Evolutionary conservation across 2,329 filamentous ascomycete genomes (phyloP), one percentile per base, ranked within the genome.

Genomic region (Fusarium sp.): DNA sequence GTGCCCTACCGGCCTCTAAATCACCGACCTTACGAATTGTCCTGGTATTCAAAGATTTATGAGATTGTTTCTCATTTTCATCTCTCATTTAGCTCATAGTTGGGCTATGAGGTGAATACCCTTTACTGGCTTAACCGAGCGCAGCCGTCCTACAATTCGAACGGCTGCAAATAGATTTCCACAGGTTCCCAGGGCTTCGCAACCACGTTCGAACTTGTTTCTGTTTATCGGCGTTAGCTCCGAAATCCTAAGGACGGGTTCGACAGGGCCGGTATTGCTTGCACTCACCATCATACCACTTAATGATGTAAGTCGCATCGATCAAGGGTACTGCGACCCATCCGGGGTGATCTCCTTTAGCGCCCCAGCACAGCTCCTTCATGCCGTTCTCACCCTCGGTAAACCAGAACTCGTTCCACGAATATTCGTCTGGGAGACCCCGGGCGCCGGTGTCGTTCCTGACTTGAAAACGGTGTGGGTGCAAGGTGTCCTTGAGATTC

Each of bases 211-310:
- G 58, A 41, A 48, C 43, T 68, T 75, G n/a, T 7, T 43, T 39
- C 70, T 75, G n/a, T 7, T 50, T 34, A 52, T 64, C 45, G 32
- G 45, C 34, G 60, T 64, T 32, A 65, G 62, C 35, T 35, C 50
- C 52, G 50, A 58, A 27, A 65, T 25, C 20, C 25, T 5, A 32
- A 14, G 39, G 18, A 23, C 25, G 25, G 25, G 16, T 20, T 23
- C 3, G 43, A 16, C 7, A 11, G n/a, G 34, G 14, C 14, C 34
- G 32, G 9, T 14, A 30, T 50, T 43, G 61, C 25, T 50, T 43
- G 61, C 25, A 67, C 70, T 39, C 54, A 71, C 70, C 45, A 13
- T 73, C 43, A 58, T 71, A 71, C 30, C 70, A 54, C 61, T 68
- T 71, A 52, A 74, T 74, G 27, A 66, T 67, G 20, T 35, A 56